These are phyloP conservation scores for Lomentospora prolificans DNA, from an alignment of 2,329 filamentous ascomycete species.

Conservation along the genomic window DNA sequence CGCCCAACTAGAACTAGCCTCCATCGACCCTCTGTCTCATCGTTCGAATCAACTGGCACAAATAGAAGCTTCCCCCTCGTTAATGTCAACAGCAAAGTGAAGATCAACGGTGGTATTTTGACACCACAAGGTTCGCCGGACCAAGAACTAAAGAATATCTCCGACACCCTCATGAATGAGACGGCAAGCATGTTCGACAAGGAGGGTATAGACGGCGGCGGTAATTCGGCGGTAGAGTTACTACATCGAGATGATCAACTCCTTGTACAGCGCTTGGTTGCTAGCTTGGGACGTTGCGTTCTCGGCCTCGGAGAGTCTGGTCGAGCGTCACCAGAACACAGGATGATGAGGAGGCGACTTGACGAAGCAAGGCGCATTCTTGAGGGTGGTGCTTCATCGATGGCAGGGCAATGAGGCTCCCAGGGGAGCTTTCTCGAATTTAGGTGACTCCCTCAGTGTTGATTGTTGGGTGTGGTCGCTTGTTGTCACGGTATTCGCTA, in stretches of 20 bases:
- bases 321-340: conserved; percentile 44
- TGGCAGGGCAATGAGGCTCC: neutral
- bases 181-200: conserved; percentile 31
- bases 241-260: conserved; percentile 47
- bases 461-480: no score
- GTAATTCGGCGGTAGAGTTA: conserved; percentile 33
- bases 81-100: conserved; percentile 30
- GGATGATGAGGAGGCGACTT: conserved; percentile 59
- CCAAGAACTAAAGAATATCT: conserved; percentile 35
- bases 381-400: conserved; percentile 40
- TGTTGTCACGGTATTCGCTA: no score
- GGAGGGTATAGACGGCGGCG: conserved; percentile 18
- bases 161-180: conserved; percentile 38
- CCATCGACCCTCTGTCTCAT: conserved; percentile 48
- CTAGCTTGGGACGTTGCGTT: conserved; percentile 50
- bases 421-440: no score
- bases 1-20: conserved; percentile 30
- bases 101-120: conserved; percentile 33
- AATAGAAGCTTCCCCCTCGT: conserved; percentile 54
- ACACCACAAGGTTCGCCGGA: conserved; percentile 41
- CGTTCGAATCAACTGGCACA: conserved; percentile 48
- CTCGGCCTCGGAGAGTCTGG: conserved; percentile 46
- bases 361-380: conserved; percentile 65
- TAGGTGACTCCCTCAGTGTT: no score
- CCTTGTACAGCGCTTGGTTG: conserved; percentile 50